Percentiles rank a stretch among this genome's conserved stretches.
Conservation (phyloP, 1,284 basidiomycete genomes). For the Somion occarium region DNA sequence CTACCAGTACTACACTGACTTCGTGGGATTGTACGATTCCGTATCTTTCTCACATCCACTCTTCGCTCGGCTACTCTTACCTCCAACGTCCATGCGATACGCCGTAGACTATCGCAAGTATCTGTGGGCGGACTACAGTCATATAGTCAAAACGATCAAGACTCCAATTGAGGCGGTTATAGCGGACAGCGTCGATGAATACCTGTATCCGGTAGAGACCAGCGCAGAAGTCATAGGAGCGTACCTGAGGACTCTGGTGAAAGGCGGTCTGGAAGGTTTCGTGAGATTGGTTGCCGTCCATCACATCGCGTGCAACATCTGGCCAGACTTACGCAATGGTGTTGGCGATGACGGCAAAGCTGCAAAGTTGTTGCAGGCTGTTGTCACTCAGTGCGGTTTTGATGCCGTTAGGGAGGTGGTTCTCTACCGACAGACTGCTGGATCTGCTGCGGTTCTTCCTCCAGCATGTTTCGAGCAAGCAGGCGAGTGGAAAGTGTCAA, state of each 20-base stretch:
- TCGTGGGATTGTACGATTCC: constrained; percentile 84
- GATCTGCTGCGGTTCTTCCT: constrained; percentile 28
- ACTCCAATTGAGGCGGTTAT: constrained; percentile 44
- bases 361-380: constrained; percentile 39
- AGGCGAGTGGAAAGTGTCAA: constrained; percentile 20
- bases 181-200: constrained; percentile 48
- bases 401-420: constrained; percentile 50
- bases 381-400: constrained; percentile 45
- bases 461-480: constrained; percentile 35
- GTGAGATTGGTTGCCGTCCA: constrained; percentile 71
- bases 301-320: constrained; percentile 75
- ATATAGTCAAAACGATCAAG: constrained; percentile 53
- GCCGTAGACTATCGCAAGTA: constrained; percentile 80
- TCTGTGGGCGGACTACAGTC: constrained; percentile 79
- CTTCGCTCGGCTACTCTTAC: constrained; percentile 77
- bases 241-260: constrained; percentile 49
- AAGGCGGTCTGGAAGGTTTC: constrained; percentile 51
- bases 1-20: constrained; percentile 93
- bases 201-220: constrained; percentile 68
- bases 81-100: constrained; percentile 74
- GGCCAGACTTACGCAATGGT: constrained; percentile 50
- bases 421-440: constrained; percentile 40
- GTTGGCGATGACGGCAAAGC: constrained; percentile 35
- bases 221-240: constrained; percentile 63
- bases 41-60: constrained; percentile 82